A percentile compares a stretch with the other conserved stretches of the same genome.
phyloP scores from a whole-genome alignment of 257 asterid genomes.

The Nicotiana obtusifolia region DNA sequence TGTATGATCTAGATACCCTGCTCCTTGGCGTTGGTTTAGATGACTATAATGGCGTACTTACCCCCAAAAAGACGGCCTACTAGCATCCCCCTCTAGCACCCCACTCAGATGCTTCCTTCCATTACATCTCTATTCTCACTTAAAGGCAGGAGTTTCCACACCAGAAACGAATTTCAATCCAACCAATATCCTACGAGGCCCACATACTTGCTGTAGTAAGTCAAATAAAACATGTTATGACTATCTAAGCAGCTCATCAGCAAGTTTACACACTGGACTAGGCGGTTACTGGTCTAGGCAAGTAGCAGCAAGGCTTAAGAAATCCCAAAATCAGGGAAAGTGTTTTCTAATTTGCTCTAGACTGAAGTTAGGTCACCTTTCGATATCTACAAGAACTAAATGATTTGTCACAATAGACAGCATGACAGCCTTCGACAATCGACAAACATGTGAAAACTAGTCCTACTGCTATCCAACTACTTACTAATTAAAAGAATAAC shows the following conservation, averaged over 20 bases:
- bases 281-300: not conserved
- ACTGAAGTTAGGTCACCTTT: not conserved
- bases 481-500: not conserved
- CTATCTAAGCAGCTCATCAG: not conserved
- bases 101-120: not conserved
- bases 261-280: not conserved
- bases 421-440: not conserved
- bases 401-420: not conserved
- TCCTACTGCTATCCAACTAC: not conserved
- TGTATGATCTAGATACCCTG: not conserved
- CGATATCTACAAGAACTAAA: not conserved
- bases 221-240: not conserved
- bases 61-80: not conserved
- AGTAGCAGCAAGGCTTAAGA: not conserved
- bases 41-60: not conserved
- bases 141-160: not conserved
- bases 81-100: not conserved
- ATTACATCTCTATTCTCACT: not conserved
- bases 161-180: not conserved
- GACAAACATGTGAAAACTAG: not conserved
- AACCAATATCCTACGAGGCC: not conserved
- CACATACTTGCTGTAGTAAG: not conserved
- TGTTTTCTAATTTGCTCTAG: not conserved
- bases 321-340: not conserved
- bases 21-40: not conserved